phyloP scores from a whole-genome alignment of 345 rosid genomes.

The Moricandia moricandioides region DNA sequence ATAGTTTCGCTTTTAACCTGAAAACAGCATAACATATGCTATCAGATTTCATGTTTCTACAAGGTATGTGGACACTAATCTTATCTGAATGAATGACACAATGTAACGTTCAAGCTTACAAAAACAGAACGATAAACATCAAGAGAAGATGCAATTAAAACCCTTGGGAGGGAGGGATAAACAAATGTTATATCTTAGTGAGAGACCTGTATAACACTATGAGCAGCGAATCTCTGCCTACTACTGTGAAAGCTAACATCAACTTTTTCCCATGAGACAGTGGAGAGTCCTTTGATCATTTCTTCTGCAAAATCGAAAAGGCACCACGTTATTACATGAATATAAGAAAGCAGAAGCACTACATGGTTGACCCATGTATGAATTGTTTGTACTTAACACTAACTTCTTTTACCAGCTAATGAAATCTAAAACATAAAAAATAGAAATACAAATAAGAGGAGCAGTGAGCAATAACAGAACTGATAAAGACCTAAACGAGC shows the following conservation, averaged over 20 bases:
- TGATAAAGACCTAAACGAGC: not conserved
- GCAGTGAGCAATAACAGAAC: not conserved
- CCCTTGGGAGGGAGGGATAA: conserved; percentile 2
- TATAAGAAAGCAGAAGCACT: conserved; percentile 6
- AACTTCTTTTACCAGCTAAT: conserved; percentile 13
- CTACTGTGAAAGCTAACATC: conserved; percentile 90
- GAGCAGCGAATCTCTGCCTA: conserved; percentile 86
- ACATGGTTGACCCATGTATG: not conserved
- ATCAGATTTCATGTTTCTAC: conserved; percentile 1
- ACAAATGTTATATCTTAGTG: conserved; percentile 6
- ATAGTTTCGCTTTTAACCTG: conserved; percentile 73
- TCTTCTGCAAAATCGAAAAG: conserved; percentile 54
- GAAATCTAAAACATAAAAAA: not conserved
- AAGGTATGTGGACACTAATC: not conserved
- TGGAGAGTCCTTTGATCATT: conserved; percentile 71
- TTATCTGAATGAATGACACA: not conserved
- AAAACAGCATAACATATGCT: conserved; percentile 11
- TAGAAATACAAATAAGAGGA: not conserved
- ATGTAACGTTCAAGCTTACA: not conserved
- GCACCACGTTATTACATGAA: not conserved
- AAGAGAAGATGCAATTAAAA: conserved; percentile 6
- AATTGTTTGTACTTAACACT: not conserved
- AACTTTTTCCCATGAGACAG: conserved; percentile 90
- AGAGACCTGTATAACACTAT: conserved; percentile 89
- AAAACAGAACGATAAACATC: not conserved